A percentile compares a stretch with the other conserved stretches of the same genome.
phyloP scores from a whole-genome alignment of 2,329 filamentous ascomycete species.

The Ophiostoma himal-ulmi region DNA sequence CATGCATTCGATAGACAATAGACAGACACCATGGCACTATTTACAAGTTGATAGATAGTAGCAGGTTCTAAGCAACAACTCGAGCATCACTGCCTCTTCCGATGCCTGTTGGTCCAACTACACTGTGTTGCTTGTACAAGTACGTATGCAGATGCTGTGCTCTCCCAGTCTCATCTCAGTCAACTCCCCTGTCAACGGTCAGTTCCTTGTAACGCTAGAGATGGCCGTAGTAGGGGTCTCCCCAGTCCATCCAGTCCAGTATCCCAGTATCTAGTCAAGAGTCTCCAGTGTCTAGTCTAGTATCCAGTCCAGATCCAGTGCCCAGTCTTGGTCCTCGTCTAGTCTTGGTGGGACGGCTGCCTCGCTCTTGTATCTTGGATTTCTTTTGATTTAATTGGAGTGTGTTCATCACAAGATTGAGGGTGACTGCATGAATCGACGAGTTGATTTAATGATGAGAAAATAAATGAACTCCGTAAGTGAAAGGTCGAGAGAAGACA shows the following conservation, averaged over 20 bases:
- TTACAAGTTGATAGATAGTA: too few species aligned
- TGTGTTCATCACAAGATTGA: not conserved
- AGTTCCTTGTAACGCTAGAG: not conserved
- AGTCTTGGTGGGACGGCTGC: not conserved
- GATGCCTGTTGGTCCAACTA: too few species aligned
- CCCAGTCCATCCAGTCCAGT: not conserved
- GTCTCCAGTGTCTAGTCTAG: too few species aligned
- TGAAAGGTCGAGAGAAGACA: too few species aligned
- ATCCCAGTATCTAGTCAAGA: not conserved
- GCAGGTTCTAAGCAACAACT: too few species aligned
- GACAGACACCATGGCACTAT: too few species aligned
- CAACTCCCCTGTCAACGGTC: not conserved
- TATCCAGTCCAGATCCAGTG: not conserved
- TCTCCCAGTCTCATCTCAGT: not conserved
- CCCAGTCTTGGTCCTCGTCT: not conserved
- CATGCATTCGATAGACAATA: too few species aligned
- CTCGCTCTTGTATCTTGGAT: not conserved
- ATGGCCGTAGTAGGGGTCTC: conserved; percentile 5
- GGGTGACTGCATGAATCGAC: not conserved
- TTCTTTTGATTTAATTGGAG: not conserved
- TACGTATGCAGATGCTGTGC: not conserved
- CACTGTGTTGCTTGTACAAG: too few species aligned
- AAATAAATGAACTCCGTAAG: too few species aligned
- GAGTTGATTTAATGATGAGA: not conserved
- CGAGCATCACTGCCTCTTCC: too few species aligned